phyloP scores from a whole-genome alignment of 441 rosid genomes.

The Populus hybrid region DNA sequence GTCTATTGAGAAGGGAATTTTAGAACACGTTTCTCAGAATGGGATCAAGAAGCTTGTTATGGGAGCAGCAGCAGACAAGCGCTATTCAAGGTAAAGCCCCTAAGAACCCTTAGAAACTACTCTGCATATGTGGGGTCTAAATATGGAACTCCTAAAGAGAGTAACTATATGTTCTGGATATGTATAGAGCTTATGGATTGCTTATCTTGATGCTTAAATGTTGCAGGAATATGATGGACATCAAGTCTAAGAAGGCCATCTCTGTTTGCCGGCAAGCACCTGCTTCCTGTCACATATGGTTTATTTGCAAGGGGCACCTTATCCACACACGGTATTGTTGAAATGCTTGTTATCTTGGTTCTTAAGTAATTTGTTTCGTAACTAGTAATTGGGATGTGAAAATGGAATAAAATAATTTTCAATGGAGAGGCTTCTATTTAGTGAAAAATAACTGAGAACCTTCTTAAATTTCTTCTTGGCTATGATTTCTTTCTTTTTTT shows the following conservation, averaged over 20 bases:
- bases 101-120: constrained; percentile 1
- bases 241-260: constrained; percentile 84
- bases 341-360: constrained; percentile 5
- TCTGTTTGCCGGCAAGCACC: constrained; percentile 58
- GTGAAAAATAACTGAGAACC: background rate
- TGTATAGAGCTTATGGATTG: constrained; percentile 6
- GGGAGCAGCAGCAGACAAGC: constrained; percentile 91
- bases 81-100: constrained; percentile 45
- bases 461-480: background rate
- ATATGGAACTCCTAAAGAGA: background rate
- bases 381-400: background rate
- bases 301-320: constrained; percentile 71
- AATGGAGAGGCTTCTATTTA: background rate
- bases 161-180: background rate
- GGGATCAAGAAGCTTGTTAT: constrained; percentile 81
- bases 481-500: background rate
- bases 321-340: constrained; percentile 58
- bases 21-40: constrained; percentile 48
- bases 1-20: constrained; percentile 64
- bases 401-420: background rate
- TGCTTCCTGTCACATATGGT: constrained; percentile 70
- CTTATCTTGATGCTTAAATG: constrained; percentile 18
- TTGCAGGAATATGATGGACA: constrained; percentile 65
- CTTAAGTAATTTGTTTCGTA: background rate
- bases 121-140: background rate